Conservation (phyloP, 495 filamentous ascomycete species). For the Hamigera avellanea region DNA sequence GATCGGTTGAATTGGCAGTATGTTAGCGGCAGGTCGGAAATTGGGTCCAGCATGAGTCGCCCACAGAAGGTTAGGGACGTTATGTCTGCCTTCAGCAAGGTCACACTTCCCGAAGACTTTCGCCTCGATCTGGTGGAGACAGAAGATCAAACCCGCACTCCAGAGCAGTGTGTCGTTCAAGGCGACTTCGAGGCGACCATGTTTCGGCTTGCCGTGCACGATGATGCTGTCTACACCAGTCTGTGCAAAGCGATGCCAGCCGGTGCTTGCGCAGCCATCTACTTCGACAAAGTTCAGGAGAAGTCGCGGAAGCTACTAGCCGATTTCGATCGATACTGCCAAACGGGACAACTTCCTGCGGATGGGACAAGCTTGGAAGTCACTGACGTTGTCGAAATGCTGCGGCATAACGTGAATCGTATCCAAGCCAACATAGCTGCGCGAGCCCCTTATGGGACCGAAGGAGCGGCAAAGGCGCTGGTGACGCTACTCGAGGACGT, state of each 20-base stretch:
- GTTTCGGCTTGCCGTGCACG: slow-evolving; percentile 37
- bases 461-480: slow-evolving; percentile 29
- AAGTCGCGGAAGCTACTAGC: slow-evolving; percentile 22
- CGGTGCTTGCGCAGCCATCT: slow-evolving; percentile 35
- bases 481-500: slow-evolving; percentile 33
- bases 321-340: slow-evolving; percentile 33
- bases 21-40: slow-evolving; percentile 14
- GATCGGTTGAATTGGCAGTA: slow-evolving; percentile 28
- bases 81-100: slow-evolving; percentile 34
- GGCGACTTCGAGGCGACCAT: slow-evolving; percentile 39
- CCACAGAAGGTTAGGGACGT: slow-evolving; percentile 35
- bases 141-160: slow-evolving; percentile 11
- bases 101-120: slow-evolving; percentile 35
- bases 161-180: slow-evolving; percentile 36
- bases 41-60: slow-evolving; percentile 21
- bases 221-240: slow-evolving; percentile 31
- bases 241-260: slow-evolving; percentile 36
- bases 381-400: slow-evolving; percentile 17
- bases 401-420: slow-evolving; percentile 23
- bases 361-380: slow-evolving; percentile 16
- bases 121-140: slow-evolving; percentile 26
- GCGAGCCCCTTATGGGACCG: slow-evolving; percentile 25
- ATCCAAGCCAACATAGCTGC: slow-evolving; percentile 23
- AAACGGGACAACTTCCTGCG: slow-evolving; percentile 16
- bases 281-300: slow-evolving; percentile 34